These are phyloP conservation scores for Nakazawaea siamensis DNA, from an alignment of 805 yeast genomes.

Conservation along the genomic window DNA sequence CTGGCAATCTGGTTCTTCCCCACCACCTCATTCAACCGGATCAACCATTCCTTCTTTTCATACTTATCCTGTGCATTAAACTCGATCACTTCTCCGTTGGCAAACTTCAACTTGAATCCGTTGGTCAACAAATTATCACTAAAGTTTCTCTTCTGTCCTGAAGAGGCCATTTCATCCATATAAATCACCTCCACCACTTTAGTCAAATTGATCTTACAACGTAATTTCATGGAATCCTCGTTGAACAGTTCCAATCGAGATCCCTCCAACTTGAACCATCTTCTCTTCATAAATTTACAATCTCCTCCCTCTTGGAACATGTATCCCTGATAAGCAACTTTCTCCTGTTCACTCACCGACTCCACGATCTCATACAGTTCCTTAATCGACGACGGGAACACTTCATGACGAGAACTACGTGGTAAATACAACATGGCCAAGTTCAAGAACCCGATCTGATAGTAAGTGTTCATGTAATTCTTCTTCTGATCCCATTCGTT, in stretches of 20 bases:
- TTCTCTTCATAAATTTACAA: slow-evolving; percentile 60
- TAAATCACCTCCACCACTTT: slow-evolving; percentile 50
- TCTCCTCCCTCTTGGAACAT: slow-evolving; percentile 92
- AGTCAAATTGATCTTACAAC: slow-evolving; percentile 68
- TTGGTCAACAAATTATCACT: slow-evolving; percentile 69
- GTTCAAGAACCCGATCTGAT: slow-evolving; percentile 57
- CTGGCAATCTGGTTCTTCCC: slow-evolving; percentile 23
- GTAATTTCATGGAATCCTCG: slow-evolving; percentile 56
- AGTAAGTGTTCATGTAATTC: slow-evolving; percentile 37
- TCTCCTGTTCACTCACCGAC: slow-evolving; percentile 27
- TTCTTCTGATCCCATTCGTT: slow-evolving; percentile 64
- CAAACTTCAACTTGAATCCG: slow-evolving; percentile 67
- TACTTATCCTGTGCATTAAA: slow-evolving; percentile 73
- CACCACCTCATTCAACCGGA: slow-evolving; percentile 46
- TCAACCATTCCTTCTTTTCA: slow-evolving; percentile 62
- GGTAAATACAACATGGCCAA: slow-evolving; percentile 66
- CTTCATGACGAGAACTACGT: slow-evolving; percentile 48
- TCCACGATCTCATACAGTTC: slow-evolving; percentile 36
- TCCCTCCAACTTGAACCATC: slow-evolving; percentile 71
- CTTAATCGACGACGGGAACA: slow-evolving; percentile 62
- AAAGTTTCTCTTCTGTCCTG: slow-evolving; percentile 38
- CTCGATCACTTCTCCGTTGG: slow-evolving; percentile 74
- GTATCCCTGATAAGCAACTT: slow-evolving; percentile 48
- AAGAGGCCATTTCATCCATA: slow-evolving; percentile 27
- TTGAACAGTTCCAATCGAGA: slow-evolving; percentile 69